Base-by-base conservation (phyloP, 371 early-diverging fungal species). In the Actinomortierella ambigua region DNA sequence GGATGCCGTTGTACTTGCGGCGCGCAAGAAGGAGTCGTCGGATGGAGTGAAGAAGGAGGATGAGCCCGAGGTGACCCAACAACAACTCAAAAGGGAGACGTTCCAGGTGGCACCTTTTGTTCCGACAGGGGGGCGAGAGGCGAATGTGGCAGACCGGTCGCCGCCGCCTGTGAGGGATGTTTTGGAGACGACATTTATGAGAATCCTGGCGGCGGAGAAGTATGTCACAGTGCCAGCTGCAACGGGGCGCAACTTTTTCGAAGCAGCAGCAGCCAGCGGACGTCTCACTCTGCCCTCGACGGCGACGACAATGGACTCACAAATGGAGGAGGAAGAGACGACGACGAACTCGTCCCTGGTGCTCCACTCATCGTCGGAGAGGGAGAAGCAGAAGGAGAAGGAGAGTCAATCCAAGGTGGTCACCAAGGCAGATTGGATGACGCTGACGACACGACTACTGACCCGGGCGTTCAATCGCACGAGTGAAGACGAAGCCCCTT, bases 401-500 rank as follows among this genome's bases (percentile, higher is more conserved):
- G 34, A 34, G 34, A 34, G 34, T 11, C 34, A 34, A 11, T 24
- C 67, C 20, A 73, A 63, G 44, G 75, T 67, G n/a, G 67, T 73
- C 6, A 73, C 75, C 23, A 73, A 73, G 41, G 67, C 61, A 1
- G 75, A 73, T 42, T 73, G 75, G 75, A 73, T 67, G 75, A 56
- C 63, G n/a, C 63, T 73, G 39, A 57, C 67, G 9, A 39, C 75
- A 9, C 59, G 75, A 6, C 44, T 73, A 3, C 29, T 73, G 55
- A 63, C 67, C 0, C 50, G 67, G 23, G 67, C 68, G 8, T 73
- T 73, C 49, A 47, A 67, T 17, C 52, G 60, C 8, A 60, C 59
- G 11, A 63, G 63, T 0, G 57, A 55, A 13, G 34, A 34, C 7
- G 34, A 34, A 34, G 7, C 34, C 11, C 48, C 62, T 24, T 42